Base-by-base conservation (phyloP, 2,329 filamentous ascomycete species). In the Chaetomiaceae sp. region DNA sequence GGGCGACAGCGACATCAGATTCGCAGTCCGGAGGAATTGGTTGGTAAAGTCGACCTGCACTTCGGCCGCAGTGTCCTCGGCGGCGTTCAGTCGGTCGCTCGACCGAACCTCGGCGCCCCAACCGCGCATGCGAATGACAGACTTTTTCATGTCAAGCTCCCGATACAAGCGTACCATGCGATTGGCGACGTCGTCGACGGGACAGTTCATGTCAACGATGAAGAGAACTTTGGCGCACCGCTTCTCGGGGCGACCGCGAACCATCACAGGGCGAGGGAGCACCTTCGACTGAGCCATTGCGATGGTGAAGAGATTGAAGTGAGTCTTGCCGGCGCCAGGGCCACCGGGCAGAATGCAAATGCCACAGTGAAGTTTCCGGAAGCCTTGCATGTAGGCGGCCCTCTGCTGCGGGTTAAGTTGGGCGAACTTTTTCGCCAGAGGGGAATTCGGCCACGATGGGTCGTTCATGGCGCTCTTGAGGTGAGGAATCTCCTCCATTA, bases 161-260 rank as follows among this genome's bases (percentile, higher is more conserved):
- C 48, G 4, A 17, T 50, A 53, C 1, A 50, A 16, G 3, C 42
- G 25, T 2, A 44, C n/a, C 50, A 52, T 52, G 3, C 53, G 33
- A 31, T 55, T 50, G n/a, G 50, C 50, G 0, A 50, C 50, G n/a
- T 55, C 54, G 17, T 55, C 54, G 1, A 50, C 47, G 0, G 54
- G 43, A 17, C 20, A 43, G 43, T 55, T 55, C 46, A 55, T 55
- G 31, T 55, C 50, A 30, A 55, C 39, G 23, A 55, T 47, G 40
- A 48, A 53, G 2, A 55, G 35, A 6, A 53, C 50, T 14, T 51
- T 55, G 23, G 50, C 39, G 25, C 23, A 50, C 7, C 34, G 49
- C 5, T 23, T 44, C n/a, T 37, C 21, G 3, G 23, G 17, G 1
- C 12, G 13, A 4, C 25, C 33, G 12, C 23, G 33, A 17, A 39